Conservation (phyloP, 805 yeast genomes). For the Pichia exigua region DNA sequence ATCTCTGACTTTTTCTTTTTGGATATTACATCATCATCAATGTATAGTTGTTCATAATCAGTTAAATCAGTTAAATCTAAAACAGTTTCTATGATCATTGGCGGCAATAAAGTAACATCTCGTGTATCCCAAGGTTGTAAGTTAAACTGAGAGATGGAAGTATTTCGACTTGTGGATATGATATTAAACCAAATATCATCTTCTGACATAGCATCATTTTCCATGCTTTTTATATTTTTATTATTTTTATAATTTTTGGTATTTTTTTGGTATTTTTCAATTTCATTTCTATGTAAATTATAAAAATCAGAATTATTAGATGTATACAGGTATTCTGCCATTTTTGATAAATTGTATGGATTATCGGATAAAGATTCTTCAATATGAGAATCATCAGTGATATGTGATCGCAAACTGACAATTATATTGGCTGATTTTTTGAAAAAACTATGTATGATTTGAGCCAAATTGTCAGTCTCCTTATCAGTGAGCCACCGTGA, state of each 20-base stretch:
- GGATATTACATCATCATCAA: conserved; percentile 39
- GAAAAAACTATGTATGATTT: conserved; percentile 48
- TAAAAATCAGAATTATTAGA: not conserved
- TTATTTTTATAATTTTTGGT: not conserved
- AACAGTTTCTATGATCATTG: conserved; percentile 78
- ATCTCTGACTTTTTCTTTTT: conserved; percentile 68
- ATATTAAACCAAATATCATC: conserved; percentile 51
- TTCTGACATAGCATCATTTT: not conserved
- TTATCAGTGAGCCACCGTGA: conserved; percentile 21
- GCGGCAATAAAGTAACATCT: conserved; percentile 50
- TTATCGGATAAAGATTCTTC: not conserved
- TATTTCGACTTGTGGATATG: conserved; percentile 27
- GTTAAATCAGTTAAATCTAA: conserved; percentile 23
- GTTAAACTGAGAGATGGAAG: conserved; percentile 14
- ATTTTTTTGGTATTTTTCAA: not conserved
- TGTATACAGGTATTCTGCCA: not conserved
- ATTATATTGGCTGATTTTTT: conserved; percentile 54
- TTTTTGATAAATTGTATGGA: not conserved
- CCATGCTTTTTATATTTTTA: conserved; percentile 34
- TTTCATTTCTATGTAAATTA: not conserved
- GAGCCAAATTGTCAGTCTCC: conserved; percentile 27
- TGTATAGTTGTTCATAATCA: conserved; percentile 18
- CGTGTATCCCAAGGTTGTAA: conserved; percentile 43
- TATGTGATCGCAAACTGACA: conserved; percentile 16
- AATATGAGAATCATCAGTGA: conserved; percentile 3